Evolutionary conservation across 441 rosid genomes (phyloP).

Genomic region (Corymbia citriodora): DNA sequence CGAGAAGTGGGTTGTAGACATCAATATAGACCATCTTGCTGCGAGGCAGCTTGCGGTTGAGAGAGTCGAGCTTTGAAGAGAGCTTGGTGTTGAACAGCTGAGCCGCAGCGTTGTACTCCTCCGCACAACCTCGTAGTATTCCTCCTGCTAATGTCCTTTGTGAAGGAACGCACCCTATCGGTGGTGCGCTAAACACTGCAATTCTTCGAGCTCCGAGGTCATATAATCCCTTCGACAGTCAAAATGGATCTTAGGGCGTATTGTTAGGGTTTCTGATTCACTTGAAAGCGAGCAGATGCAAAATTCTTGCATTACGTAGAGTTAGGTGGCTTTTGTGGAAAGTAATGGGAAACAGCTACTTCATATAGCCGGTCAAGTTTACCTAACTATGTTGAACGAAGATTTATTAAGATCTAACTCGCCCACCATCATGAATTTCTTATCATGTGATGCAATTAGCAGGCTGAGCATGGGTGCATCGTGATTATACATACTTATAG

Average conservation of each 20-base stretch:
- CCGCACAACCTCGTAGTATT: constrained; percentile 36
- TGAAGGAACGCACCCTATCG: constrained; percentile 73
- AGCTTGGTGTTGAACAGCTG: constrained; percentile 54
- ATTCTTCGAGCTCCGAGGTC: constrained; percentile 57
- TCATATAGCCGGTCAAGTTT: not conserved
- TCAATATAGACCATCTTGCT: constrained; percentile 42
- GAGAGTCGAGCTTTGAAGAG: constrained; percentile 23
- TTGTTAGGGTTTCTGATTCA: not conserved
- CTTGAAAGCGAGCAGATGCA: not conserved
- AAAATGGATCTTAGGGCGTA: not conserved
- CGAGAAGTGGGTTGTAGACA: constrained; percentile 42
- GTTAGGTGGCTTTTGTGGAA: not conserved
- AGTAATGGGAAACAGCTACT: not conserved
- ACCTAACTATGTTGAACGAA: not conserved
- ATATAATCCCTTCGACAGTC: constrained; percentile 33
- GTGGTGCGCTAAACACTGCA: constrained; percentile 58
- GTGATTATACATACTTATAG: not conserved
- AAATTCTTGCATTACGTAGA: not conserved
- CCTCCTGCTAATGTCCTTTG: constrained; percentile 67
- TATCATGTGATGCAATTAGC: not conserved
- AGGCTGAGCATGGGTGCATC: not conserved
- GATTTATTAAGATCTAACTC: not conserved
- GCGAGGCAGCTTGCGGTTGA: constrained; percentile 18
- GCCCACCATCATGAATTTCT: not conserved
- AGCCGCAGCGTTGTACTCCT: constrained; percentile 38